Percentiles rank a stretch among this genome's conserved stretches.
Conservation (phyloP, 73 alveolate species). For the Tetrahymena borealis region DNA sequence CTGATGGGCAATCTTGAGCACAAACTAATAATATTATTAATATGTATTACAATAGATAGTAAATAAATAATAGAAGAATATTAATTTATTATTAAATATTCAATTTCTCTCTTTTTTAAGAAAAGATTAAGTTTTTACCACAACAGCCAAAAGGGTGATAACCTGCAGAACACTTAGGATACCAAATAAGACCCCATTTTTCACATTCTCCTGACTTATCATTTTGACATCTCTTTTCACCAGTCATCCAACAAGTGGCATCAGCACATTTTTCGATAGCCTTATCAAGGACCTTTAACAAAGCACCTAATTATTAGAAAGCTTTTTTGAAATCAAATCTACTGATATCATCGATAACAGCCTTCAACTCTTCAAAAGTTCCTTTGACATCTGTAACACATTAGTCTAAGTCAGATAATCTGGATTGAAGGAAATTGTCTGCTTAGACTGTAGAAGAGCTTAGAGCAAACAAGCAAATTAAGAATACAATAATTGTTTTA, state of each 20-base stretch:
- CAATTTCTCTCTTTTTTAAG: too few species aligned
- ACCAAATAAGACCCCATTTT: constrained; percentile 35
- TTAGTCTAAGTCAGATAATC: background rate
- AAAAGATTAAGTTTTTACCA: background rate
- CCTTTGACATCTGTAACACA: background rate
- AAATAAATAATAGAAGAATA: background rate
- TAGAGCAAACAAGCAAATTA: background rate
- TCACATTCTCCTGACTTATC: constrained; percentile 28
- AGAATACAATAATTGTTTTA: background rate
- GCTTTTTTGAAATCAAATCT: background rate
- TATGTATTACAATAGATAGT: background rate
- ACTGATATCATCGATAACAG: background rate
- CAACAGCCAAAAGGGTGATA: constrained; percentile 43
- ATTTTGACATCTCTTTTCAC: constrained; percentile 1
- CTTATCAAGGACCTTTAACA: background rate
- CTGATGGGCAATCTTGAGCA: constrained; percentile 39
- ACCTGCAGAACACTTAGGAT: constrained; percentile 27
- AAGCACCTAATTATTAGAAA: background rate
- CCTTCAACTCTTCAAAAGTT: background rate
- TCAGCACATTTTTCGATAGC: background rate
- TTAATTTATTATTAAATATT: too few species aligned
- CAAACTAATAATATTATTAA: constrained; percentile 16
- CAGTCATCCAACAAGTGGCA: background rate
- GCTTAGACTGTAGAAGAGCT: background rate
- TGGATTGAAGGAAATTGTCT: background rate